Percentiles rank a stretch among this genome's conserved stretches.
phyloP scores from a whole-genome alignment of 2,329 filamentous ascomycete species.

The Alternaria angustiovoidea region DNA sequence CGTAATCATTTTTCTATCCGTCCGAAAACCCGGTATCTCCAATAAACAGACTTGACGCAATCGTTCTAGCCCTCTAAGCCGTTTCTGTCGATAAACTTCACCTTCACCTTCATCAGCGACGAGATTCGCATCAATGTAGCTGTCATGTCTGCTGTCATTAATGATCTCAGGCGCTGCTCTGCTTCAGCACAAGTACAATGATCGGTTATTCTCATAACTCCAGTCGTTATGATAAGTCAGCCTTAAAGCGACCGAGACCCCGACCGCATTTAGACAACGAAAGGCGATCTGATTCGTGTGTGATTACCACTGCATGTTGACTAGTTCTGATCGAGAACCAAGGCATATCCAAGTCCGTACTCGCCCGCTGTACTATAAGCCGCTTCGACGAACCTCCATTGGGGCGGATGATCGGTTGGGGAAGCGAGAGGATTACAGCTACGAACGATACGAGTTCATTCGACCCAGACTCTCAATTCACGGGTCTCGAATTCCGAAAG shows the following conservation, averaged over 20 bases:
- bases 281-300: not conserved
- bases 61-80: not conserved
- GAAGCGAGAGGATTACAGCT: not conserved
- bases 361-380: not conserved
- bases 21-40: not conserved
- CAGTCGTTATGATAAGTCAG: not conserved
- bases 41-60: not conserved
- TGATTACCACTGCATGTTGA: not conserved
- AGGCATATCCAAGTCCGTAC: not conserved
- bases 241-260: not conserved
- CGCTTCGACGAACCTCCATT: not conserved
- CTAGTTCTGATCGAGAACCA: not conserved
- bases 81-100: not conserved
- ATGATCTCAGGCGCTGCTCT: not conserved
- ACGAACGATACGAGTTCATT: not conserved
- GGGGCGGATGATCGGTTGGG: not conserved
- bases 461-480: not conserved
- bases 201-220: not conserved
- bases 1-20: not conserved
- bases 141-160: not conserved
- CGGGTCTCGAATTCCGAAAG: not conserved
- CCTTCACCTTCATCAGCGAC: not conserved
- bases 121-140: not conserved
- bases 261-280: not conserved
- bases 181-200: not conserved